Evolutionary conservation across 208 protist genomes (phyloP), one percentile per base, ranked within the genome.

Genomic region (Angomonas ambiguus): DNA sequence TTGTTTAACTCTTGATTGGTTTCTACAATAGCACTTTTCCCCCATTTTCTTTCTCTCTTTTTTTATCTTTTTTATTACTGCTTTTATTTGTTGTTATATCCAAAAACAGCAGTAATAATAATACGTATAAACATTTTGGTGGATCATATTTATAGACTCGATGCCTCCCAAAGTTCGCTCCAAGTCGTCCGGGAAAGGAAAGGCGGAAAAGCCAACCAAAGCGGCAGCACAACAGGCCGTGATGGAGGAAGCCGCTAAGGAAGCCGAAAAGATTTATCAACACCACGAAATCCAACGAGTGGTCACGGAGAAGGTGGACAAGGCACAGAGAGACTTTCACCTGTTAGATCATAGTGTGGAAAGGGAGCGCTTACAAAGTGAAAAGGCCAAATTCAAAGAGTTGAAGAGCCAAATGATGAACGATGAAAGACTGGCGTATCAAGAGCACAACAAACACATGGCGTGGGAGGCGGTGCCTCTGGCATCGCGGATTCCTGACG

Each of bases 401-500:
- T 60, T 93, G 4, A 33, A 79, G 28, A 59, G 75, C 6, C 72
- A 80, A 10, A 65, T 88, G 22, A 51, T 59, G 38, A 63, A 75
- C 18, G 79, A 75, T 10, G 79, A 93, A 67, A 56, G 74, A 45
- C 77, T 96, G 11, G 85, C 81, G 18, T 93, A 91, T 55, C 66
- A 70, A 16, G 86, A 94, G 35, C 77, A 89, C 74, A 67, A 73
- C 22, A 97, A 97, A 72, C 88, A 97, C 71, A 56, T 71, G 1
- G 56, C 65, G 18, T 97, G 92, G 90, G 72, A 73, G 28, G 45
- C 66, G 28, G 74, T 96, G 20, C 80, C 91, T 8, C 65, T 78
- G 18, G 84, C 86, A 1, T 86, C 82, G 30, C 79, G 85, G 33
- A 80, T 97, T 32, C 92, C 92, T 0, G 64, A 86, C 33, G 87